These are phyloP conservation scores for Fusarium gaditjirri DNA, from an alignment of 2,329 filamentous ascomycete species.

Conservation along the genomic window DNA sequence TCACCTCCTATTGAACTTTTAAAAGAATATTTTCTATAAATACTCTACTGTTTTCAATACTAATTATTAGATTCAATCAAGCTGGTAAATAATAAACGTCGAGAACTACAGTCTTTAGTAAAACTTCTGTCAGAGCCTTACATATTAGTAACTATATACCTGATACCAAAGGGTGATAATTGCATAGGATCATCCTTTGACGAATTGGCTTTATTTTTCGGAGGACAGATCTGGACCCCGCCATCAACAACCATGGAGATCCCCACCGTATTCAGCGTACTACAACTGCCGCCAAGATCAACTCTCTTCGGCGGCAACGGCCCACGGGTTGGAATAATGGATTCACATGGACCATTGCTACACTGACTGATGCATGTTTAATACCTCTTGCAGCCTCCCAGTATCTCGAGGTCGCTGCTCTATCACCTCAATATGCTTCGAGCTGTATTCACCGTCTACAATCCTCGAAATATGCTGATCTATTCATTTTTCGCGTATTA, in stretches of 20 bases:
- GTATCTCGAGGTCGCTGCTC: no score
- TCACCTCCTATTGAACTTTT: accelerated
- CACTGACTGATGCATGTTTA: not conserved
- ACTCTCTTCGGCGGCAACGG: not conserved
- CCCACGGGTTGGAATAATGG: not conserved
- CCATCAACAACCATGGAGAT: not conserved
- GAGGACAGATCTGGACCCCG: not conserved
- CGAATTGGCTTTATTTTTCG: not conserved
- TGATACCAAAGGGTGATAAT: not conserved
- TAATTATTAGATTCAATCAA: no score
- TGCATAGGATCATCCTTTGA: not conserved
- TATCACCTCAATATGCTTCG: accelerated
- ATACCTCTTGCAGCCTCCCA: accelerated
- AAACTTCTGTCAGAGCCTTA: not conserved
- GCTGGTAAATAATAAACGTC: no score
- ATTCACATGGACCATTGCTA: not conserved
- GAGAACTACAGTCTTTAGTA: no score
- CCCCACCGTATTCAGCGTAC: accelerated
- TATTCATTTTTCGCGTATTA: not conserved
- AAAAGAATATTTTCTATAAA: no score
- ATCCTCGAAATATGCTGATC: accelerated
- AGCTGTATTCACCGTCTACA: not conserved
- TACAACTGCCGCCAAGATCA: not conserved
- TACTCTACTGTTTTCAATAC: no score
- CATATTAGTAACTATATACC: accelerated